Base-by-base conservation (phyloP, 495 filamentous ascomycete genomes). In the Penicillium cosmopolitanum region DNA sequence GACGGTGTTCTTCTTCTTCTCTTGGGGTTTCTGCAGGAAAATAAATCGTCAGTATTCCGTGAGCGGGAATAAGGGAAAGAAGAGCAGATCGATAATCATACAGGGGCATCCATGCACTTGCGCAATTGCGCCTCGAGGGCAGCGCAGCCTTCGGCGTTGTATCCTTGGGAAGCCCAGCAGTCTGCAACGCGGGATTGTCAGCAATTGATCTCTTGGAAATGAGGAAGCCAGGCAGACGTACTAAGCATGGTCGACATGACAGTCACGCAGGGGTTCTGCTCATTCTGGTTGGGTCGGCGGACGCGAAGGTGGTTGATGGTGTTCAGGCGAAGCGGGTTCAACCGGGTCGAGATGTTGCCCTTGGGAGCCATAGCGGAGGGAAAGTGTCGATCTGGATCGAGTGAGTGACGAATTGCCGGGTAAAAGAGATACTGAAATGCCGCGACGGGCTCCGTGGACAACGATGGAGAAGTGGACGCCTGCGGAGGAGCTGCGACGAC, bases 161-260 rank as follows among this genome's bases (percentile, higher is more conserved):
- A 88, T 56, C 93, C 93, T 12, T 89, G 80, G 1, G 93, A 96
- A 2, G 95, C 95, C 95, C 95, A 98, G 76, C 95, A 98, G 64
- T 89, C 93, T 97, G 65, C 68, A 31, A 34, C 23, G 42, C 11
- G 47, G 16, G 33, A 54, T 53, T 57, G 64, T 64, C 25, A 55
- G 59, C 35, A 36, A 55, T 13, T 12, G 12, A 35, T 58, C 18
- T 3, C 13, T 50, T 34, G 34, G n/a, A 12, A 40, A 42, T 48
- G 8, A 18, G 23, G 25, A 5, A 16, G 53, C 8, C 11, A 53
- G 8, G 23, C 10, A n/a, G 8, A 76, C 90, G 46, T 88, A 97
- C 93, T 87, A 58, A 98, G 81, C 47, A 98, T 87, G n/a, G 89
- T 87, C 23, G 87, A 86, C 95, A 98, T 97, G 53, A 96, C 79